These are phyloP conservation scores for Citeromyces hawaiiensis DNA, from an alignment of 1,139 yeast genomes.

Conservation along the genomic window DNA sequence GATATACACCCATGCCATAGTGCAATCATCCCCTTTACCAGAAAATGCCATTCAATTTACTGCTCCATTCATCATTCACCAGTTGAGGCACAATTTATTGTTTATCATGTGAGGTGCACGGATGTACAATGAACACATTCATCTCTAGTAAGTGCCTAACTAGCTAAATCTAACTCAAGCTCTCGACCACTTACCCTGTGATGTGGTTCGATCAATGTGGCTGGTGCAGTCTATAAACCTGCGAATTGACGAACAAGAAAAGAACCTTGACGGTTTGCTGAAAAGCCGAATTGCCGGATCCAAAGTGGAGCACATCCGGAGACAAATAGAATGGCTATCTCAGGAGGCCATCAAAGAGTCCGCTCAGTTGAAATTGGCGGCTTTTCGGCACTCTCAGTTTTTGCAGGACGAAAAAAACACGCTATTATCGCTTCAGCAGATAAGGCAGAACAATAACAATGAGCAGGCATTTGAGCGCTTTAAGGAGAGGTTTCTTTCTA, in stretches of 20 bases:
- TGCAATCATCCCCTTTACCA: too few species aligned
- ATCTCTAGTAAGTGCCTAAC: background rate
- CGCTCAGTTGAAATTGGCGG: slow-evolving; percentile 7
- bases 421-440: slow-evolving; percentile 6
- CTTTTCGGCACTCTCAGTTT: slow-evolving; percentile 10
- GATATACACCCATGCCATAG: too few species aligned
- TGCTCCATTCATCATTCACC: too few species aligned
- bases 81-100: too few species aligned
- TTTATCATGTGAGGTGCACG: background rate
- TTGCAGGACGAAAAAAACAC: slow-evolving; percentile 14
- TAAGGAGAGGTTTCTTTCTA: slow-evolving; percentile 9
- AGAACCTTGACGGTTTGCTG: slow-evolving; percentile 5
- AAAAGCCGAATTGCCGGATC: background rate
- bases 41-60: too few species aligned
- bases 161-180: slow-evolving; percentile 3
- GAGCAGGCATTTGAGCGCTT: slow-evolving; percentile 10
- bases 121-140: background rate
- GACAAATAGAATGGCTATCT: slow-evolving; percentile 5
- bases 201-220: slow-evolving; percentile 32
- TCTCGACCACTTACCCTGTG: slow-evolving; percentile 36
- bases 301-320: background rate
- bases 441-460: slow-evolving; percentile 6
- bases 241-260: slow-evolving; percentile 11
- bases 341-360: slow-evolving; percentile 13
- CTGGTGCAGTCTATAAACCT: slow-evolving; percentile 25